phyloP scores from a whole-genome alignment of 306 rosid species.

The Astragalus membranaceus region DNA sequence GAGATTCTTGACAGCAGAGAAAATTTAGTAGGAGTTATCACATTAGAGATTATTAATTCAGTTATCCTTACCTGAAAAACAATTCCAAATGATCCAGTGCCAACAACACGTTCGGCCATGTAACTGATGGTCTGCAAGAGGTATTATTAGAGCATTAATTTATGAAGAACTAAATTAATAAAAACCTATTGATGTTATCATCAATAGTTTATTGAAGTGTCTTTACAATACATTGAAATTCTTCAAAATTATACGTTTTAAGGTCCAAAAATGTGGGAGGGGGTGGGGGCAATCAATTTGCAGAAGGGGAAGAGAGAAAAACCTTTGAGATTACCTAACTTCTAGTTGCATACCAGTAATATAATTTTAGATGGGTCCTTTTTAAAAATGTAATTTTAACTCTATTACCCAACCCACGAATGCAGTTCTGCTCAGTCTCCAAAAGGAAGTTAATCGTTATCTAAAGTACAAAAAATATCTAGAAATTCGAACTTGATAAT shows the following conservation, averaged over 20 bases:
- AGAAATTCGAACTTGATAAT: not conserved
- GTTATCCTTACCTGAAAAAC: constrained; percentile 76
- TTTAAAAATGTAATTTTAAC: not conserved
- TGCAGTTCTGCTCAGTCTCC: not conserved
- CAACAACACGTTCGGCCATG: constrained; percentile 97
- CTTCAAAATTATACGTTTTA: not conserved
- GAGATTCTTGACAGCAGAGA: constrained; percentile 23
- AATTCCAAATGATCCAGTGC: constrained; percentile 92
- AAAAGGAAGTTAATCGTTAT: not conserved
- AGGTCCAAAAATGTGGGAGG: too few relatives aligned
- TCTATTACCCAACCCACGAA: not conserved
- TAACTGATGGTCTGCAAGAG: constrained; percentile 82
- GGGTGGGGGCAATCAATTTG: not conserved
- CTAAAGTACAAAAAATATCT: not conserved
- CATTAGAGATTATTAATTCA: constrained; percentile 10
- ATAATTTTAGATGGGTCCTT: not conserved
- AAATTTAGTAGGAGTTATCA: not conserved
- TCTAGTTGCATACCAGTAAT: not conserved
- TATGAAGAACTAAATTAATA: not conserved
- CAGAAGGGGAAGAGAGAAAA: not conserved
- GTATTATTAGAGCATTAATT: constrained; percentile 17
- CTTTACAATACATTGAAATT: not conserved
- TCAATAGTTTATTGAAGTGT: constrained; percentile 4
- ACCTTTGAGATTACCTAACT: not conserved
- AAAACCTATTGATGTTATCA: constrained; percentile 5